Evolutionary conservation across 345 rosid species (phyloP), one percentile per base, ranked within the genome.

Genomic region (Rubroshorea leprosula): DNA sequence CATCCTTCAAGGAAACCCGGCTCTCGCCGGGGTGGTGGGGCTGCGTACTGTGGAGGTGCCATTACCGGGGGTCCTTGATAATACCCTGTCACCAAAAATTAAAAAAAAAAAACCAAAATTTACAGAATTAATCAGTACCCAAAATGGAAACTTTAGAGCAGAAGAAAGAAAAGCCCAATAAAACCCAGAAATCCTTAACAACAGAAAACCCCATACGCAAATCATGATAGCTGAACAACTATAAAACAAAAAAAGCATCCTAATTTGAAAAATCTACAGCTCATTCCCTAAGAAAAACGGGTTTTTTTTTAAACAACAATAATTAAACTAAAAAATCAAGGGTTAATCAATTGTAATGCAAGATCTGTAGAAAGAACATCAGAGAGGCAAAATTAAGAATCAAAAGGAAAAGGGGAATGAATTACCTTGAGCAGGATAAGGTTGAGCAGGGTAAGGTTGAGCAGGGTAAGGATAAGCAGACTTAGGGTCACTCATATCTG

Each of bases 61-160:
- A 75, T 68, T 66, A 81, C 86, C 6, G 83, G 86, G 1, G 86
- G 86, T 11, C 83, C 86, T 71, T 81, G 86, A 65, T 81, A 78
- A 64, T 78, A 78, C 23, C 86, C 83, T 78, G 39, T 2, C 5
- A 35, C 14, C 51, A 50, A 17, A 35, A 29, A 57, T n/a, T n/a
- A n/a, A n/a, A n/a, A 50, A 58, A 20, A 15, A 29, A 9, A 29
- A 4, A 29, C 35, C 35, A 4, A 29, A 29, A 4, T 4, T n/a
- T n/a, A n/a, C n/a, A n/a, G n/a, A n/a, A n/a, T n/a, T n/a, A n/a
- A n/a, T n/a, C n/a, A n/a, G n/a, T n/a, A n/a, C n/a, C n/a, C n/a
- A n/a, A n/a, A n/a, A n/a, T n/a, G n/a, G n/a, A n/a, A n/a, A n/a
- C n/a, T n/a, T n/a, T n/a, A n/a, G n/a, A n/a, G n/a, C n/a, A n/a